phyloP scores from a whole-genome alignment of 1,284 basidiomycete genomes.

The Cystobasidium slooffiae region DNA sequence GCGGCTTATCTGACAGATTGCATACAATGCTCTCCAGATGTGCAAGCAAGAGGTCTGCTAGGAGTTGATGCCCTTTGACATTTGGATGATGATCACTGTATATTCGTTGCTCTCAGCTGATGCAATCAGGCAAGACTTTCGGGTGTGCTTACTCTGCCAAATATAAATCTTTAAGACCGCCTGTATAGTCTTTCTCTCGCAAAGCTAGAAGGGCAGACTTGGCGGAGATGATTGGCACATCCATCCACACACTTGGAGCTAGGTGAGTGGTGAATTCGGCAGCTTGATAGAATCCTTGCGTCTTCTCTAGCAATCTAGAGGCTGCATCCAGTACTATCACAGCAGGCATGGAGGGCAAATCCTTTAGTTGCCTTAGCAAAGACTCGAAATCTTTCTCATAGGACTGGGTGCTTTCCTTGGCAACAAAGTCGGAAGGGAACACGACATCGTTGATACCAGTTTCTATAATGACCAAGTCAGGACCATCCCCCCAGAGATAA shows the following conservation, averaged over 20 bases:
- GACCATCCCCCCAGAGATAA: slow-evolving; percentile 44
- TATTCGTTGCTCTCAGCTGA: slow-evolving; percentile 19
- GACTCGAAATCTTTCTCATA: slow-evolving; percentile 43
- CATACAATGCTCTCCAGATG: slow-evolving; percentile 4
- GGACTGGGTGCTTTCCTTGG: slow-evolving; percentile 11
- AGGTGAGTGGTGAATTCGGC: slow-evolving; percentile 49
- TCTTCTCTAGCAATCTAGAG: slow-evolving; percentile 44
- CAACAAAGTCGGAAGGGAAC: slow-evolving; percentile 43
- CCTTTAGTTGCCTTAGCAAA: slow-evolving; percentile 39
- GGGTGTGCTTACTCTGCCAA: slow-evolving; percentile 4
- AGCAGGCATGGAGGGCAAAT: slow-evolving; percentile 47
- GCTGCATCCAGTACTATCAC: slow-evolving; percentile 48
- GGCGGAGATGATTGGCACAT: slow-evolving; percentile 48
- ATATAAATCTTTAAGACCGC: neutral
- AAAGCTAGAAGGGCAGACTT: slow-evolving; percentile 47
- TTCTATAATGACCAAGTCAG: slow-evolving; percentile 50
- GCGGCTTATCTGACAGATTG: neutral
- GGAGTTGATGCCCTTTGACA: slow-evolving; percentile 14
- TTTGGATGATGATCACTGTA: slow-evolving; percentile 28
- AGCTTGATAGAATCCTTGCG: slow-evolving; percentile 17
- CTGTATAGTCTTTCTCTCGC: neutral
- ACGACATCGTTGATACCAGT: slow-evolving; percentile 50
- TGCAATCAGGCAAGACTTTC: neutral
- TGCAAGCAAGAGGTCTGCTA: slow-evolving; percentile 23
- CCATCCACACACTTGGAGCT: slow-evolving; percentile 47